Evolutionary conservation across 371 early-diverging fungal species (phyloP), one percentile per base, ranked within the genome.

Genomic region (Rhizopus delemar): DNA sequence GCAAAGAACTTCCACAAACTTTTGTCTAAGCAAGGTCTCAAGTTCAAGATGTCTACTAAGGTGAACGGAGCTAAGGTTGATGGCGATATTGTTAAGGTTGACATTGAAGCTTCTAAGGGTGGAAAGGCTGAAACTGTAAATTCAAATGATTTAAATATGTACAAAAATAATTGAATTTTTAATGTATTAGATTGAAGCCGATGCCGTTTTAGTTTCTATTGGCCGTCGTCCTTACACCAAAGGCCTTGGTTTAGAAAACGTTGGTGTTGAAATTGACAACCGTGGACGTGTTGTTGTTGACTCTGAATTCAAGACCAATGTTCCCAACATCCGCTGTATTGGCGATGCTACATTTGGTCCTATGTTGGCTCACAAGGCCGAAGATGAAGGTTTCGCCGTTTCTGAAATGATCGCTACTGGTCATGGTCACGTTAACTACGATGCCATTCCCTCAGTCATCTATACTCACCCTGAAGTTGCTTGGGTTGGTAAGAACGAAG

Each of bases 341-440:
- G 99, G 99, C 71, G 99, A 98, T 80, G 97, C 85, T 54, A 96
- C 95, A 58, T 87, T 88, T 52, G 98, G 98, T 51, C 94, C 97
- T 55, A 98, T 98, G 98, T 86, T 98, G 79, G 98, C 98, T 41
- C 98, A 98, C 90, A 98, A 98, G 87, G 97, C 98, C 56, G 98
- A 98, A 80, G 98, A 98, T 81, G 98, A 98, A 78, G 98, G 93
- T 75, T 73, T 98, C 64, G 97, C 97, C 32, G 94, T 91, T 52
- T 94, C 89, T 66, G 98, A 98, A 75, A 87, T 91, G 87, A 90
- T 98, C 55, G 87, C 86, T 62, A 86, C 86, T 60, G 96, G 96
- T 48, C 90, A 93, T 71, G 98, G 77, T 60, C 97, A 97, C 77
- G 97, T 98, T 83, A 97, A 98, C 93, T 98, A 98, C 76, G 88